Evolutionary conservation across 768 basidiomycete genomes (phyloP).

Genomic region (Tulasnella sp.): DNA sequence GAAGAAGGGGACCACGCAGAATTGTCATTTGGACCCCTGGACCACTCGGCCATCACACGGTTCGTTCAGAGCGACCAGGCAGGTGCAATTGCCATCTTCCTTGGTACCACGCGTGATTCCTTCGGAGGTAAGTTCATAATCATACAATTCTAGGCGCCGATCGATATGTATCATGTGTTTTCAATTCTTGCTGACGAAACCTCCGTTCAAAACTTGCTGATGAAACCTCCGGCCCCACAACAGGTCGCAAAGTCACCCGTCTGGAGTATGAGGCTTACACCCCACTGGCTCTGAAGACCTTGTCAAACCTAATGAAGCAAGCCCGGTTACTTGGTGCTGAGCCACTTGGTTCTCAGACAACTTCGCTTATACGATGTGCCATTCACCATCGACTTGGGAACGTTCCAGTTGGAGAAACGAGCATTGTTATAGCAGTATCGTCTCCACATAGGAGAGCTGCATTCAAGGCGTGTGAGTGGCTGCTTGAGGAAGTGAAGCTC

Average conservation of each 20-base stretch:
- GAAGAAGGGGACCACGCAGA: slow-evolving; percentile 38
- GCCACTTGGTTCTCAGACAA: background rate
- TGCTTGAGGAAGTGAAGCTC: slow-evolving; percentile 75
- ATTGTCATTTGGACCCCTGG: slow-evolving; percentile 47
- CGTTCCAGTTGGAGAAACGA: slow-evolving; percentile 57
- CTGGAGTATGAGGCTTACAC: slow-evolving; percentile 79
- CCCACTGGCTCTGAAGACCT: slow-evolving; percentile 64
- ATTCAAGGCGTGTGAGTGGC: slow-evolving; percentile 63
- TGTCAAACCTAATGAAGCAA: slow-evolving; percentile 43
- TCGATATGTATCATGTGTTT: background rate
- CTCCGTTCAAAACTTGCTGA: background rate
- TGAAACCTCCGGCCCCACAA: background rate
- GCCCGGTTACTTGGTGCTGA: slow-evolving; percentile 23
- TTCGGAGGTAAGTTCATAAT: slow-evolving; percentile 50
- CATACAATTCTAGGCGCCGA: background rate
- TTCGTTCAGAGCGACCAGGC: slow-evolving; percentile 51
- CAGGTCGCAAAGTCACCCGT: slow-evolving; percentile 57
- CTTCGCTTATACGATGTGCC: slow-evolving; percentile 39
- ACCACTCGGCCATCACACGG: slow-evolving; percentile 42
- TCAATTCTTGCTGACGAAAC: background rate
- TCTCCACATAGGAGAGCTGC: slow-evolving; percentile 75
- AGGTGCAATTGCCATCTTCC: slow-evolving; percentile 63
- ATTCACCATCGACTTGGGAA: slow-evolving; percentile 64
- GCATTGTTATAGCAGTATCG: slow-evolving; percentile 75
- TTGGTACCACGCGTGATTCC: slow-evolving; percentile 76